These are phyloP conservation scores for Chlamydomonas sp. DNA, from an alignment of 139 green algal genomes.

Conservation along the genomic window DNA sequence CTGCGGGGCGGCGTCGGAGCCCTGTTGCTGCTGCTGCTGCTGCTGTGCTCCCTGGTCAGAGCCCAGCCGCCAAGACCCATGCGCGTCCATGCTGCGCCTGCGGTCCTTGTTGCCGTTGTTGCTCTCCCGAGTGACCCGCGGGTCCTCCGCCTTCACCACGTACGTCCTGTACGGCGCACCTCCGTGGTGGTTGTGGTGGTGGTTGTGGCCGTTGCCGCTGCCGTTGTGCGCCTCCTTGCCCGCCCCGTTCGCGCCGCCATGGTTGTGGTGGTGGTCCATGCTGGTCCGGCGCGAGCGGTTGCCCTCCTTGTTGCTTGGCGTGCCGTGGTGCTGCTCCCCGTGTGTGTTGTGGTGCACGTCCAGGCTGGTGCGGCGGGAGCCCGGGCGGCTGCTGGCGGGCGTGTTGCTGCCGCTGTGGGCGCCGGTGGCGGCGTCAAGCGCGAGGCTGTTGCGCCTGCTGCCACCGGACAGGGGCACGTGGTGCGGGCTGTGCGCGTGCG, in stretches of 20 bases:
- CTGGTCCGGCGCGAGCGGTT: constrained; percentile 1
- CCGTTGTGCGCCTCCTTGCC: not conserved
- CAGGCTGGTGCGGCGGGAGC: constrained; percentile 6
- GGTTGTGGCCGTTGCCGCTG: not conserved
- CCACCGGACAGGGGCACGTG: not conserved
- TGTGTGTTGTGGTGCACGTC: not conserved
- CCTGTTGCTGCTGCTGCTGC: constrained; percentile 2
- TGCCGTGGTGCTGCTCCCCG: no score
- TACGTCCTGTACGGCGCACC: constrained; percentile 6
- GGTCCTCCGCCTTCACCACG: not conserved
- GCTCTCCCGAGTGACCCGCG: not conserved
- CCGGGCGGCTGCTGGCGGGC: not conserved
- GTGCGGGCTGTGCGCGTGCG: not conserved
- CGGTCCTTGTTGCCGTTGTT: not conserved
- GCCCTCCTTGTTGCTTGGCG: no score
- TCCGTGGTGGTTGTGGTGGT: not conserved
- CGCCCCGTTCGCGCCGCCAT: not conserved
- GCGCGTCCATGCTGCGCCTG: constrained; percentile 1
- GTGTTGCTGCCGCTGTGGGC: no score
- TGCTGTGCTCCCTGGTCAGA: not conserved
- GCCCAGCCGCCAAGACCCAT: not conserved
- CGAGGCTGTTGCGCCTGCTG: not conserved
- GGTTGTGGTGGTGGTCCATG: not conserved
- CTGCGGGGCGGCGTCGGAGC: not conserved
- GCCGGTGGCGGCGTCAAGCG: no score